Evolutionary conservation across 257 asterid species (phyloP), one percentile per base, ranked within the genome.

Genomic region (Lycium ferocissimum): DNA sequence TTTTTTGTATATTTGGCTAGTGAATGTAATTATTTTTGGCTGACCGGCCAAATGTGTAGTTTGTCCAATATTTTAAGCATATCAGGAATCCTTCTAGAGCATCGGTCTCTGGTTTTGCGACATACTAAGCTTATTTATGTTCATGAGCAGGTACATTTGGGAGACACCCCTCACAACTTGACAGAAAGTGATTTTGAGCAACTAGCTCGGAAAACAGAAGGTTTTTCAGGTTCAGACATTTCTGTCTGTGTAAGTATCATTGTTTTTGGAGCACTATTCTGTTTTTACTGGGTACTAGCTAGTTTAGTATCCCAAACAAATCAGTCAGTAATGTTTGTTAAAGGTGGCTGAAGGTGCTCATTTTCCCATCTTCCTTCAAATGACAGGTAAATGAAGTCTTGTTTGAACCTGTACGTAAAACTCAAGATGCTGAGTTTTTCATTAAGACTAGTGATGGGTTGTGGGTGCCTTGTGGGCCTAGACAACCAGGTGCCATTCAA

Each of bases 181-280:
- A 88, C 87, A 71, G 97, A 94, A 85, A 88, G 93, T 47, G 96
- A 94, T 86, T 94, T 94, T 81, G 95, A 94, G 91, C 84, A 1
- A 86, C 87, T 94, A 66, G 96, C 86, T 85, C 92, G 91, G 79
- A 94, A 88, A 89, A 90, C 94, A 3, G 95, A 94, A 88, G 97
- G 97, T 3, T 94, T 91, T 87, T 94, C 97, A 80, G 97, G 97
- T 90, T 94, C 97, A 5, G 97, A 94, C 89, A 56, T 94, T 71
- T 15, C 95, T 80, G 97, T 94, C 83, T 94, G 96, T 88, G 97
- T 94, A 91, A 89, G 97, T 84, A 15, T 66, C 70, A 54, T n/a
- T 53, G 26, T 54, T 69, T 69, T 59, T n/a, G 80, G n/a, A 72
- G 38, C 38, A 2, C 11, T 13, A 14, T 6, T 49, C 63, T 76